phyloP scores from a whole-genome alignment of 129 eudicot species.

The Sambucus nigra region DNA sequence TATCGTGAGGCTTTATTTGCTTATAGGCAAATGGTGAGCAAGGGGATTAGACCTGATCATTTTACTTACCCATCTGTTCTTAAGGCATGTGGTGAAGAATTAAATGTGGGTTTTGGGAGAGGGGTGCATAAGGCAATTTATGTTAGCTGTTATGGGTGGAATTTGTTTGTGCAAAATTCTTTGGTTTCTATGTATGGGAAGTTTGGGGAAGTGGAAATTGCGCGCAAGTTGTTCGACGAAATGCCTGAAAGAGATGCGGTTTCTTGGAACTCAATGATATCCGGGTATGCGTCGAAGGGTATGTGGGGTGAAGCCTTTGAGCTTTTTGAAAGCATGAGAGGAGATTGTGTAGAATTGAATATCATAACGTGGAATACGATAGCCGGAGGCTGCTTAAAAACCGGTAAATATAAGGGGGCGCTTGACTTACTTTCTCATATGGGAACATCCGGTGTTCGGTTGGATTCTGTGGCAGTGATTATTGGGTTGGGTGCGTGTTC shows the following conservation, averaged over 20 bases:
- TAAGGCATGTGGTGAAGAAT: conserved; percentile 57
- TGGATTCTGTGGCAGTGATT: conserved; percentile 46
- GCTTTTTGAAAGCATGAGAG: conserved; percentile 37
- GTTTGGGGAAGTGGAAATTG: conserved; percentile 44
- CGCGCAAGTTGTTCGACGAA: conserved; percentile 39
- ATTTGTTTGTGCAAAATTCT: conserved; percentile 57
- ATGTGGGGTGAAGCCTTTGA: conserved; percentile 54
- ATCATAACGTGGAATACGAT: conserved; percentile 52
- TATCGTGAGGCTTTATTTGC: conserved; percentile 34
- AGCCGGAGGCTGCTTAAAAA: conserved; percentile 53
- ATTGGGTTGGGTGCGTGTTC: conserved; percentile 59
- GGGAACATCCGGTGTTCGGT: conserved; percentile 18
- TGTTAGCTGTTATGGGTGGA: conserved; percentile 24
- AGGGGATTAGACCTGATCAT: conserved; percentile 42
- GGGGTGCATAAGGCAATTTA: conserved; percentile 34
- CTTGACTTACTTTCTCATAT: conserved; percentile 36
- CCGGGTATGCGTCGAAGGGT: conserved; percentile 35
- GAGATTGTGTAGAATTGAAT: conserved; percentile 27
- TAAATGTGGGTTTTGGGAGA: conserved; percentile 40
- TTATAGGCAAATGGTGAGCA: conserved; percentile 33
- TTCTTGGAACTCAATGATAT: conserved; percentile 65
- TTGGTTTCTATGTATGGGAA: conserved; percentile 60
- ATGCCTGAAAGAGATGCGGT: conserved; percentile 43
- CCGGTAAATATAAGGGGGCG: conserved; percentile 28
- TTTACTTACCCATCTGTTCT: conserved; percentile 67